These are phyloP conservation scores for Teratosphaeria epicoccoides DNA, from an alignment of 2,329 filamentous ascomycete species.

Conservation along the genomic window DNA sequence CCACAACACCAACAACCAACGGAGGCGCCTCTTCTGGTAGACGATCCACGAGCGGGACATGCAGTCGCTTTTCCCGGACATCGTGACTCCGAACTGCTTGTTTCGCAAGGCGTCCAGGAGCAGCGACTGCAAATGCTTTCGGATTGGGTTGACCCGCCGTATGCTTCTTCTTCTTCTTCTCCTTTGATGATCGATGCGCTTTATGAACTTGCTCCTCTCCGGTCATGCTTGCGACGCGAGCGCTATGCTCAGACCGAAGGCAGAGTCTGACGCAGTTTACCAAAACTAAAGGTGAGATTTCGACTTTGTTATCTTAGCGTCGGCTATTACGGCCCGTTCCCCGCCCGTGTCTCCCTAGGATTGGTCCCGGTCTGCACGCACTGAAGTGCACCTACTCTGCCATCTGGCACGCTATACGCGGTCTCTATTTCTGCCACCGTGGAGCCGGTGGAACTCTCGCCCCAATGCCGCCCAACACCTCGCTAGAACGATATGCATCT, in stretches of 20 bases:
- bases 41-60: constrained; percentile 93
- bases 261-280: not conserved
- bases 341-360: no score
- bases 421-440: no score
- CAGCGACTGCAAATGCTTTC: constrained; percentile 79
- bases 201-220: constrained; percentile 62
- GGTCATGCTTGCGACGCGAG: constrained; percentile 14
- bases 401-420: no score
- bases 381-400: no score
- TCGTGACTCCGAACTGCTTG: constrained; percentile 63
- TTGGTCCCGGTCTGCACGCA: no score
- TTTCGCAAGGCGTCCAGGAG: constrained; percentile 68
- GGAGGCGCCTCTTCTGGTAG: constrained; percentile 91
- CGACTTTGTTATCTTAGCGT: not conserved
- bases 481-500: not conserved
- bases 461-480: no score
- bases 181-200: constrained; percentile 75
- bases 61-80: constrained; percentile 89
- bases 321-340: not conserved
- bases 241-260: not conserved
- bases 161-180: constrained; percentile 61
- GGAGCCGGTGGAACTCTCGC: no score
- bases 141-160: constrained; percentile 57
- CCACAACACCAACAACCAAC: constrained; percentile 85
- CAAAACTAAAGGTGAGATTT: not conserved